Evolutionary conservation across 1,284 basidiomycete genomes (phyloP).

Genomic region (Ustilago bromivora): DNA sequence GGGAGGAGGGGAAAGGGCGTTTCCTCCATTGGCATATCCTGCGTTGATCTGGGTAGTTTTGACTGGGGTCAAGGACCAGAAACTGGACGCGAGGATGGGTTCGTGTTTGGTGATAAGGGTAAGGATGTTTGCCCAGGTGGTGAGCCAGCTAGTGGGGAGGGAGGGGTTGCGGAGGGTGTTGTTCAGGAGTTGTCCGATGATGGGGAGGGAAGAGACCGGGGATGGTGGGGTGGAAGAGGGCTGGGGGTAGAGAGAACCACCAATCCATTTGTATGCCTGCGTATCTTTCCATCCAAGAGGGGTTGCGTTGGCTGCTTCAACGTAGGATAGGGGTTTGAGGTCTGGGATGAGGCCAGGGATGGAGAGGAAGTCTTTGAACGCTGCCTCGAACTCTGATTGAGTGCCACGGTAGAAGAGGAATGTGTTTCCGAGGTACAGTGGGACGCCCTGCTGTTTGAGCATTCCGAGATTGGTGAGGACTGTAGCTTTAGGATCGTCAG

Average conservation of each 20-base stretch:
- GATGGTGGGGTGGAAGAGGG: not conserved
- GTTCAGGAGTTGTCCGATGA: not conserved
- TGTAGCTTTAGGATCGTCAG: constrained; percentile 34
- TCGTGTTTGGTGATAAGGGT: constrained; percentile 16
- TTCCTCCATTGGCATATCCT: constrained; percentile 35
- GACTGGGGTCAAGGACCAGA: constrained; percentile 41
- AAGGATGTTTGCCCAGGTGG: constrained; percentile 15
- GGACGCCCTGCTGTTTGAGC: constrained; percentile 18
- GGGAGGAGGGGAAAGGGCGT: constrained; percentile 43
- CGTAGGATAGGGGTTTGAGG: constrained; percentile 23
- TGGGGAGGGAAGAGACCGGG: not conserved
- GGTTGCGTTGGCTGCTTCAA: constrained; percentile 13
- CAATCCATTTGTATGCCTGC: constrained; percentile 44
- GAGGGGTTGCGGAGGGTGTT: not conserved
- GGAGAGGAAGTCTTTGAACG: constrained; percentile 20
- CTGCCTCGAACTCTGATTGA: constrained; percentile 9
- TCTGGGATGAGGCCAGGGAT: constrained; percentile 24
- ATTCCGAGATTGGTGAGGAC: constrained; percentile 31
- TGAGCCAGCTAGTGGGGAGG: constrained; percentile 8
- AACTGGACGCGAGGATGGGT: constrained; percentile 9
- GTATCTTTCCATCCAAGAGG: constrained; percentile 25
- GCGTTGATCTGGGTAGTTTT: constrained; percentile 28
- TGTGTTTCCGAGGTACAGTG: constrained; percentile 15
- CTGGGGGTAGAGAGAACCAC: constrained; percentile 29
- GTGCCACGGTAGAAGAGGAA: constrained; percentile 36